Conservation (phyloP, 495 filamentous ascomycete species). For the Filosporella fistucella region DNA sequence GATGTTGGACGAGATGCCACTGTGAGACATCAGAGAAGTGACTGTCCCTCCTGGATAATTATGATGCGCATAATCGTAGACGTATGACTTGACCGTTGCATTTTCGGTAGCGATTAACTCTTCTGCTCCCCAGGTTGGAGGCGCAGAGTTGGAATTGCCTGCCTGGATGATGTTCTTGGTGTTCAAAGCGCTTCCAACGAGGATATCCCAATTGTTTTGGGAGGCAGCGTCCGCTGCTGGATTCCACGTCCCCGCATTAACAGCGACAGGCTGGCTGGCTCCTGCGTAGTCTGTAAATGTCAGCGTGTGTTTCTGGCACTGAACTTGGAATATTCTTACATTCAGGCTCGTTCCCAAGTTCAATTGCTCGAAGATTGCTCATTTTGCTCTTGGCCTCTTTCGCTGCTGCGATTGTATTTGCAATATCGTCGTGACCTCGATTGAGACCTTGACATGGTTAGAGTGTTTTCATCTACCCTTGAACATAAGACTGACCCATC, state of each 20-base stretch:
- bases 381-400: slow-evolving; percentile 39
- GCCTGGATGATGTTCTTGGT: slow-evolving; percentile 46
- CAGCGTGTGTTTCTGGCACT: slow-evolving; percentile 9
- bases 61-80: slow-evolving; percentile 52
- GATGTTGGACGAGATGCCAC: slow-evolving; percentile 40
- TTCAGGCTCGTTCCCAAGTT: slow-evolving; percentile 59
- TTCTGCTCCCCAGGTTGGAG: slow-evolving; percentile 45
- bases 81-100: slow-evolving; percentile 40
- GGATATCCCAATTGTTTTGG: slow-evolving; percentile 49
- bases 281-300: slow-evolving; percentile 31
- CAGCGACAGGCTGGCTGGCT: slow-evolving; percentile 46
- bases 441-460: slow-evolving; percentile 38
- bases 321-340: slow-evolving; percentile 34
- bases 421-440: slow-evolving; percentile 48
- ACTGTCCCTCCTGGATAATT: slow-evolving; percentile 54
- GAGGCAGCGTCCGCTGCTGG: slow-evolving; percentile 47
- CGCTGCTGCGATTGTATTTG: slow-evolving; percentile 52
- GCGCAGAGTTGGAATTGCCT: slow-evolving; percentile 51
- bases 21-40: slow-evolving; percentile 48
- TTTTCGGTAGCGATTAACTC: slow-evolving; percentile 44
- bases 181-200: slow-evolving; percentile 43
- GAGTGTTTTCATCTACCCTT: not conserved
- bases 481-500: slow-evolving; percentile 19
- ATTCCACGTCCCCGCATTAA: slow-evolving; percentile 41
- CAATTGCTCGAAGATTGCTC: slow-evolving; percentile 49